Conservation (phyloP, 1,284 basidiomycete genomes). For the Leccinum variabile region DNA sequence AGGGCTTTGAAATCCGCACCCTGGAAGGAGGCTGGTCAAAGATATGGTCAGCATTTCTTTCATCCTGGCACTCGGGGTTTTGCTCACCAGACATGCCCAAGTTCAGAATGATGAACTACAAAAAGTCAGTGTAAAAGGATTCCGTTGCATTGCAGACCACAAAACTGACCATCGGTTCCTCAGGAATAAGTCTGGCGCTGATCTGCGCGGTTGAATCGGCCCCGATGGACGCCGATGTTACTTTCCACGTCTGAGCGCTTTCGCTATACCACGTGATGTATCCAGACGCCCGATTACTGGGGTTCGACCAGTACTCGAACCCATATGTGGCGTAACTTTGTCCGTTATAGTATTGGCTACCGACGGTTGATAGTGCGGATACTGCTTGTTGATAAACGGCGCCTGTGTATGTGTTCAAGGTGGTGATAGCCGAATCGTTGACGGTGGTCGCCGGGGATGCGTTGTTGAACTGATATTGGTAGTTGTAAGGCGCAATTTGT, state of each 20-base stretch:
- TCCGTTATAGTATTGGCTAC: constrained; percentile 54
- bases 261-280: constrained; percentile 75
- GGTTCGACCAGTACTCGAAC: constrained; percentile 75
- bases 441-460: constrained; percentile 53
- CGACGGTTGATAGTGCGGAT: constrained; percentile 61
- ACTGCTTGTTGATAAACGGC: constrained; percentile 79
- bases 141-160: background rate
- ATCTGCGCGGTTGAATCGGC: constrained; percentile 57
- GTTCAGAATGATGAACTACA: constrained; percentile 73
- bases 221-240: constrained; percentile 58
- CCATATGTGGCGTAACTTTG: constrained; percentile 59
- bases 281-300: constrained; percentile 56
- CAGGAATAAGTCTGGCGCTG: constrained; percentile 65
- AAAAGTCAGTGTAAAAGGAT: constrained; percentile 8
- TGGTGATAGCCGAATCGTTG: constrained; percentile 51
- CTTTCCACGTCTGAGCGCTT: constrained; percentile 63
- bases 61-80: background rate
- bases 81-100: constrained; percentile 64
- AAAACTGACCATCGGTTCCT: constrained; percentile 63
- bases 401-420: constrained; percentile 74
- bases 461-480: constrained; percentile 61
- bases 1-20: constrained; percentile 63
- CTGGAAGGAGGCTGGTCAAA: constrained; percentile 57
- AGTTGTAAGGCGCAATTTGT: constrained; percentile 82
- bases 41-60: constrained; percentile 8